Percentiles rank a stretch among this genome's conserved stretches.
Evolutionary conservation across 1,139 yeast species (phyloP).

Genomic region (Hyphopichia burtonii): DNA sequence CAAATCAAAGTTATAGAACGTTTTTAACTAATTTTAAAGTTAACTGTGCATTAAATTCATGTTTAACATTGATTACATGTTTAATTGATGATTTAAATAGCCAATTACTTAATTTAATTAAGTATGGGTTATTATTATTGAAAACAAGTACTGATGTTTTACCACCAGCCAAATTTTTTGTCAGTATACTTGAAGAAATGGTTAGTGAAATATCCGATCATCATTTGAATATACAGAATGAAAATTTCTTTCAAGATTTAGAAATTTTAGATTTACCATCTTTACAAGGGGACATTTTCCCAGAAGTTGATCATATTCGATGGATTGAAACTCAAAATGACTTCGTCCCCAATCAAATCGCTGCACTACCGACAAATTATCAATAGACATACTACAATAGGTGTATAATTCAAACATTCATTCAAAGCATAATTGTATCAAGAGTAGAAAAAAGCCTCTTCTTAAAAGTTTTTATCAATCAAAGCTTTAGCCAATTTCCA

Average conservation of each 20-base stretch:
- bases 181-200: neutral
- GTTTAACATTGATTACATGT: neutral
- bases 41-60: neutral
- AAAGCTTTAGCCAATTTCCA: constrained; percentile 59
- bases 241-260: neutral
- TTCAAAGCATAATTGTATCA: no score
- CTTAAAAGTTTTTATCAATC: constrained; percentile 53
- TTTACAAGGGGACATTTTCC: neutral
- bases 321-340: neutral
- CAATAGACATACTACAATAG: no score
- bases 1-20: neutral
- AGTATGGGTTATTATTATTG: neutral
- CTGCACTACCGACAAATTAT: neutral
- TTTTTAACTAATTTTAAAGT: neutral
- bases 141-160: neutral
- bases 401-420: no score
- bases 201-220: neutral
- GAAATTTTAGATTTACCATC: neutral
- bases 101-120: neutral
- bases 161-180: neutral
- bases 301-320: neutral
- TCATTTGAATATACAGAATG: neutral
- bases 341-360: neutral
- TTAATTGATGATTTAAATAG: neutral
- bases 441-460: no score